Conservation (phyloP, 2,329 filamentous ascomycete genomes). For the Penicillium sp. region DNA sequence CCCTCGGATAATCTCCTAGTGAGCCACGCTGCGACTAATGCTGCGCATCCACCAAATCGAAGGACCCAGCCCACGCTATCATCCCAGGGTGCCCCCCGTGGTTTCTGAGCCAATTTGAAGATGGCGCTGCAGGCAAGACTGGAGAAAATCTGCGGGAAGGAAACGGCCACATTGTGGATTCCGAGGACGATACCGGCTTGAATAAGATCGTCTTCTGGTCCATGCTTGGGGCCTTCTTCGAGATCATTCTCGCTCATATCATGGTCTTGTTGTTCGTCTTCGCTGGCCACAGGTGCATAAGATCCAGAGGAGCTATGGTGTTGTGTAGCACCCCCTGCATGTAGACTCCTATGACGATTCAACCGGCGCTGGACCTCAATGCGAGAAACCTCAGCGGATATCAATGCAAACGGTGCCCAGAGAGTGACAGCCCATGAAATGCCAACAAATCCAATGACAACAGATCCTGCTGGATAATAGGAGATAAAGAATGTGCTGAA, state of each 20-base stretch:
- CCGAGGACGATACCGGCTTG: constrained; percentile 88
- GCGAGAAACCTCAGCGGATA: constrained; percentile 85
- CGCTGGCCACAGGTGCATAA: constrained; percentile 6
- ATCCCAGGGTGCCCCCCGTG: constrained; percentile 78
- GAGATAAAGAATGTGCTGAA: constrained; percentile 77
- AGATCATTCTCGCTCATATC: constrained; percentile 16
- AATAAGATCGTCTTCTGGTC: constrained; percentile 57
- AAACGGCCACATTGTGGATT: constrained; percentile 93
- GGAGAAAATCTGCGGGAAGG: constrained; percentile 85
- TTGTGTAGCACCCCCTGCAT: constrained; percentile 8
- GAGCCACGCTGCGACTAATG: constrained; percentile 72
- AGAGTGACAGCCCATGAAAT: constrained; percentile 90
- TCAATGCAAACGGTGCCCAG: constrained; percentile 94
- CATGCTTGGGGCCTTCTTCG: constrained; percentile 27
- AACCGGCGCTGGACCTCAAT: constrained; percentile 67
- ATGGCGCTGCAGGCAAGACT: constrained; percentile 80
- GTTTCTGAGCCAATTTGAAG: constrained; percentile 84
- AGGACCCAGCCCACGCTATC: constrained; percentile 84
- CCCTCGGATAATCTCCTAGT: constrained; percentile 67
- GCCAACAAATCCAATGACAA: constrained; percentile 76
- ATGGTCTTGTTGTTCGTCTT: constrained; percentile 7
- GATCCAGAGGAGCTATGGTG: constrained; percentile 4
- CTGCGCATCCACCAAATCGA: constrained; percentile 76
- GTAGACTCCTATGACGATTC: constrained; percentile 33
- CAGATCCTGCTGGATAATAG: constrained; percentile 68